Evolutionary conservation across 2,329 filamentous ascomycete genomes (phyloP), one percentile per base, ranked within the genome.

Genomic region (Xylaria multiplex): DNA sequence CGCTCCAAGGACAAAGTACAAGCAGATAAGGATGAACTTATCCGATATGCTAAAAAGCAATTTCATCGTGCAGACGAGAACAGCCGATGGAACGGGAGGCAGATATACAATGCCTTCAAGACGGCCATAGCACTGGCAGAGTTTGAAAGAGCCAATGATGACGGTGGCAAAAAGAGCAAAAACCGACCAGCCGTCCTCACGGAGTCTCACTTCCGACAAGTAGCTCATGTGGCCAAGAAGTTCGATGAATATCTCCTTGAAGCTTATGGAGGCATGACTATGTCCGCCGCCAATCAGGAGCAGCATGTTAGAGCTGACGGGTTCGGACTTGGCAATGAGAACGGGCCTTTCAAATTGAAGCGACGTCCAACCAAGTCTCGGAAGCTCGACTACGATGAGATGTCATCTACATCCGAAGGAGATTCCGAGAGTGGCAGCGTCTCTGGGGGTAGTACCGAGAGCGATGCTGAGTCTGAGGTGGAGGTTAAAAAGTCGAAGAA

Each of bases 51-150:
- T n/a, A 59, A 64, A 57, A 61, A 59, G 32, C 57, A 64, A 24
- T 64, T 52, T 19, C 9, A 61, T 35, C 6, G 69, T 19, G 45
- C 66, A 19, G 46, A 46, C 16, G 37, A 61, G 42, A 45, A 43
- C 59, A 67, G 13, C 52, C 57, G 52, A 19, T 74, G 71, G 71
- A 74, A 74, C 37, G 72, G 72, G 8, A 65, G 73, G 1, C 70
- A 74, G 52, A 73, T 72, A 19, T 65, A 70, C 11, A 74, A 74
- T 46, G 69, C 70, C 3, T 73, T 66, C 57, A 70, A 73, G 22
- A 72, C 68, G 1, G 72, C 71, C 5, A 43, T 71, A 1, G 70
- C 70, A 0, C 40, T 74, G 3, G 68, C 72, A 6, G 64, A 73
- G 52, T 71, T 54, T 32, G 65, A 67, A 62, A 32, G 49, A 54